Evolutionary conservation across 2,329 filamentous ascomycete species (phyloP).

Genomic region (Magnaporthiopsis incrustans): DNA sequence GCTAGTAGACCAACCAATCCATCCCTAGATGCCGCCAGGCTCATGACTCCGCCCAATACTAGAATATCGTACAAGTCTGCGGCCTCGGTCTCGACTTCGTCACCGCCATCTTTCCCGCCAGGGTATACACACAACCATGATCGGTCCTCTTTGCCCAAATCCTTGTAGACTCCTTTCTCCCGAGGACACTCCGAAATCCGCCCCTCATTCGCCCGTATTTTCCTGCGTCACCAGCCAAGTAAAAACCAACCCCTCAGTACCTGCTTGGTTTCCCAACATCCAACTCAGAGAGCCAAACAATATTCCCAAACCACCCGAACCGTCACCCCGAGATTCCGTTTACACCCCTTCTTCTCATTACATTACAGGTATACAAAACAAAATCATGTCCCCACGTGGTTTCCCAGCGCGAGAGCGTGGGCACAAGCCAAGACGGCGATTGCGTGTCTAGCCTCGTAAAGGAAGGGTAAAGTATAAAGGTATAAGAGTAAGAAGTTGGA

Average conservation of each 20-base stretch:
- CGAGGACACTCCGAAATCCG: neutral
- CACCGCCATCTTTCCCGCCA: neutral
- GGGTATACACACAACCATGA: neutral
- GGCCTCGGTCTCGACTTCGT: neutral
- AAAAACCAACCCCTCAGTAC: neutral
- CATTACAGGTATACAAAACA: neutral
- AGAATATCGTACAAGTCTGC: neutral
- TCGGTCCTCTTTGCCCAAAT: neutral
- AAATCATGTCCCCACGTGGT: neutral
- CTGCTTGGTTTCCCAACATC: neutral
- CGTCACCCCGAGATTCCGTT: neutral
- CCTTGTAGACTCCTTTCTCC: neutral
- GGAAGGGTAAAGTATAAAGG: neutral
- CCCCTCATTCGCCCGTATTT: neutral
- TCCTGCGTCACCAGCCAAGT: neutral
- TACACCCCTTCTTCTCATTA: neutral
- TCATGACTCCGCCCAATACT: neutral
- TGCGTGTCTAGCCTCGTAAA: neutral
- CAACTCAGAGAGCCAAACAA: neutral
- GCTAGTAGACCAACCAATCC: neutral
- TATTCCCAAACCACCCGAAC: neutral
- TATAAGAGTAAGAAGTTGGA: neutral
- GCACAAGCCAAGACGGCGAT: neutral
- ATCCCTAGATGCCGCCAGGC: neutral
- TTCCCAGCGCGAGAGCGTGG: too few relatives aligned